Evolutionary conservation across 2,329 filamentous ascomycete species (phyloP), one percentile per base, ranked within the genome.

Genomic region (Colletotrichum sp.): DNA sequence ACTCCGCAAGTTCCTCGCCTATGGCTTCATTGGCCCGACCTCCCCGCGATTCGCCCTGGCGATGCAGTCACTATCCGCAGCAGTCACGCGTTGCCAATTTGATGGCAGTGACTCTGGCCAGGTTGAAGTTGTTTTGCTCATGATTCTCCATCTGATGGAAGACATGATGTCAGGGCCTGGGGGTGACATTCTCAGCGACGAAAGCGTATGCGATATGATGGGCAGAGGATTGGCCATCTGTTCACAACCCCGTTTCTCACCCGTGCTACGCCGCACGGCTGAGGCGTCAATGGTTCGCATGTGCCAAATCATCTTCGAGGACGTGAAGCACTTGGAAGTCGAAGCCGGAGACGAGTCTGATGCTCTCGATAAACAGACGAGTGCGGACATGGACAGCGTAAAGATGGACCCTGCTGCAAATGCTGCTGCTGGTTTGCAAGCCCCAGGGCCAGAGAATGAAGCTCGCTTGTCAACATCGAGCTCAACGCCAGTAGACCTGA

Each of bases 151-250:
- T 83, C 90, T 99, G 63, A 99, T 99, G 97, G 97, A 99, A 85
- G 95, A 96, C 81, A 98, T 99, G 94, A 93, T 99, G 81, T 98
- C 96, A 18, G 95, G 97, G 1, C 95, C 96, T 0, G 96, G 96
- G 34, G 97, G 97, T 49, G 94, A 98, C 79, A 92, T 99, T 13
- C 88, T 99, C n/a, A 98, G 96, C 75, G 97, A 99, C 81, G 96
- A 99, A 86, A 99, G 96, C 82, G 96, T 99, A 13, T 99, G 98
- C 83, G 96, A 98, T 84, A 99, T 99, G 96, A 99, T 99, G 96
- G 97, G 98, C 84, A 96, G 96, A 3, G 97, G 96, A 2, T 86
- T 99, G 79, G 98, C 96, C 82, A 99, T 99, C 88, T 99, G 97
- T 88, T 99, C 96, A 78, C 96, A 99, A 82, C 92, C 95, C 71